phyloP scores from a whole-genome alignment of 2,329 filamentous ascomycete species.

The Penicillium sp. region DNA sequence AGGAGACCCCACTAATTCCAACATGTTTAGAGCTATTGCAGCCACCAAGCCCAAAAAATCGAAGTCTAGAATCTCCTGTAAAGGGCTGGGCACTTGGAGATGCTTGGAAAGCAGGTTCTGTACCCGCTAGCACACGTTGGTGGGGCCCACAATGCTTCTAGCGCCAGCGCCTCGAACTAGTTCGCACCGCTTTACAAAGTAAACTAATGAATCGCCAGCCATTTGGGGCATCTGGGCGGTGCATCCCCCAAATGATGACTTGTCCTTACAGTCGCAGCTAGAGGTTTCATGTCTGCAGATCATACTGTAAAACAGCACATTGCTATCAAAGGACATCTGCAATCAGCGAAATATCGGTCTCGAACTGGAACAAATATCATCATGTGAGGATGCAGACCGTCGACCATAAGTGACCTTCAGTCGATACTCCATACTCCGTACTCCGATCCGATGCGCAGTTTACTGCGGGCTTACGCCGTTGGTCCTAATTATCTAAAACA shows the following conservation, averaged over 20 bases:
- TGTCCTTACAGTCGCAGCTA: not conserved
- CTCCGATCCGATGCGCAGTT: not conserved
- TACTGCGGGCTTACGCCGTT: not conserved
- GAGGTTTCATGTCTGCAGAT: not conserved
- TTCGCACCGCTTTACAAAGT: not conserved
- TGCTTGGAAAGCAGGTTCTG: constrained; percentile 5
- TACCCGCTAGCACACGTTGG: constrained; percentile 1
- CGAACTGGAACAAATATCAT: not conserved
- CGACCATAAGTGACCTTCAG: not conserved
- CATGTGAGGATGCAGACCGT: not conserved
- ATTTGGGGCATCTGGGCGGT: not conserved
- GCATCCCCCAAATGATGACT: not conserved
- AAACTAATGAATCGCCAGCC: not conserved
- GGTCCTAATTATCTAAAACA: not conserved
- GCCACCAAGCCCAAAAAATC: constrained; percentile 6
- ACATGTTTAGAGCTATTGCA: constrained; percentile 2
- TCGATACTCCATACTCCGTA: not conserved
- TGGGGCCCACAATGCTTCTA: constrained; percentile 7
- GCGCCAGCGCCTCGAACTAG: constrained; percentile 11
- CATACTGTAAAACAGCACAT: not conserved
- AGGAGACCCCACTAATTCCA: constrained; percentile 4
- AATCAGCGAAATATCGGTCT: not conserved
- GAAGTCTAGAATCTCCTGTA: constrained; percentile 9
- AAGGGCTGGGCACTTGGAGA: constrained; percentile 6
- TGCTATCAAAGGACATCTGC: not conserved